Evolutionary conservation across 176 grass and related monocot species (phyloP), one percentile per base, ranked within the genome.

Genomic region (Oryza meyeriana): DNA sequence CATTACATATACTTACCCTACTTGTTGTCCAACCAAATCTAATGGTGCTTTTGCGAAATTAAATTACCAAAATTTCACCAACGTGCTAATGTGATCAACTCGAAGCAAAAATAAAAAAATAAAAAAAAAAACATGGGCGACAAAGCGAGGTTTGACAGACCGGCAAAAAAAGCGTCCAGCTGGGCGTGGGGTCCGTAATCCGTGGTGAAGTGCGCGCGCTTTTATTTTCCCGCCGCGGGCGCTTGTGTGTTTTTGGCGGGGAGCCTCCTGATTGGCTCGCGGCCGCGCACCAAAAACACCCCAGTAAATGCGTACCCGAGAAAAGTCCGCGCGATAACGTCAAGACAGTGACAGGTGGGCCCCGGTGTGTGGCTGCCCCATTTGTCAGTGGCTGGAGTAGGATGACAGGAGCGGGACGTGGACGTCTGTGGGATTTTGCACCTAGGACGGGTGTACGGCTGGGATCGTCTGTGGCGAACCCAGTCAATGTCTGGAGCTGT

Each of bases 201-300:
- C 30, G 24, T 69, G 40, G 71, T 10, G 69, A 74, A 58, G 61
- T 42, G 77, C 73, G 72, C 88, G 78, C 78, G 83, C 78, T 82
- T 86, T 82, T 78, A 73, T 86, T 86, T 89, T 89, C 73, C 88
- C 72, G 87, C 83, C 74, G 6, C 66, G 24, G 2, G 20, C 25
- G 2, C 47, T 27, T 55, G 20, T 55, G 50, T 59, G 55, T 39
- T 85, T 89, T 89, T 89, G 88, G 83, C 83, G 83, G 78, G 88
- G 78, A 89, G 83, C 16, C 27, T 66, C 33, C 83, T 72, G 30
- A 89, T 85, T 77, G 87, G 83, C 8, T 66, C 24, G 13, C 24
- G 48, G 62, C 87, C 62, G 47, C 63, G 38, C 81, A 80, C 47
- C 5, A 5, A 36, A 30, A 2, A 8, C 63, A n/a, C 20, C 20